Evolutionary conservation across 345 rosid genomes (phyloP), one percentile per base, ranked within the genome.

Genomic region (Passiflora organensis): DNA sequence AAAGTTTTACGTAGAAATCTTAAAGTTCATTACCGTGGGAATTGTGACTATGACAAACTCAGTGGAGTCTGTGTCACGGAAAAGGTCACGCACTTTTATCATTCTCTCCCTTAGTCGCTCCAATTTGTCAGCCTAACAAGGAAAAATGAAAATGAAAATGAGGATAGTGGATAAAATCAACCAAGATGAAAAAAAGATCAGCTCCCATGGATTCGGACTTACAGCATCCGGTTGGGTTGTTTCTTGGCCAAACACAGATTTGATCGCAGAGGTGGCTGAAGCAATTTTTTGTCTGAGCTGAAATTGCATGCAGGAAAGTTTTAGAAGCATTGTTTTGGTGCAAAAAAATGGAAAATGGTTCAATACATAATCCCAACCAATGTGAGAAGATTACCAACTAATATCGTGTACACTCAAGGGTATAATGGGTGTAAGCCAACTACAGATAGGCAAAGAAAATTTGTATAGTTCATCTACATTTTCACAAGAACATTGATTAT

Each of bases 11-110:
- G 8, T 2, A 8, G 34, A 28, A 28, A 28, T 28, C 20, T 38
- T 4, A 1, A 42, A 62, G 19, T 23, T 42, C 6, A 62, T 68
- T 84, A 93, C 96, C 76, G 95, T 81, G 22, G 99, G 99, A 60
- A 89, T 93, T 56, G 99, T 93, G 28, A 93, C 95, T 55, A 93
- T 86, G 58, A 93, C 89, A 46, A 93, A 93, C 58, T 93, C 96
- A 9, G 99, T 93, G 28, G 99, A 80, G 50, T 93, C 87, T 5
- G 80, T 69, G 74, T 89, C 87, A 53, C 85, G 95, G 23, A 93
- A 93, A 62, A 93, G 99, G 52, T 93, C 99, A 4, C 95, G 80
- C 57, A 93, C 99, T 89, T 93, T 89, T 56, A 93, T 61, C 99
- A 93, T 93, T 73, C 95, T 89, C 51, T 93, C 94, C 77, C 99